Evolutionary conservation across 2,329 filamentous ascomycete genomes (phyloP).

Genomic region (Elsinoe fawcettii): DNA sequence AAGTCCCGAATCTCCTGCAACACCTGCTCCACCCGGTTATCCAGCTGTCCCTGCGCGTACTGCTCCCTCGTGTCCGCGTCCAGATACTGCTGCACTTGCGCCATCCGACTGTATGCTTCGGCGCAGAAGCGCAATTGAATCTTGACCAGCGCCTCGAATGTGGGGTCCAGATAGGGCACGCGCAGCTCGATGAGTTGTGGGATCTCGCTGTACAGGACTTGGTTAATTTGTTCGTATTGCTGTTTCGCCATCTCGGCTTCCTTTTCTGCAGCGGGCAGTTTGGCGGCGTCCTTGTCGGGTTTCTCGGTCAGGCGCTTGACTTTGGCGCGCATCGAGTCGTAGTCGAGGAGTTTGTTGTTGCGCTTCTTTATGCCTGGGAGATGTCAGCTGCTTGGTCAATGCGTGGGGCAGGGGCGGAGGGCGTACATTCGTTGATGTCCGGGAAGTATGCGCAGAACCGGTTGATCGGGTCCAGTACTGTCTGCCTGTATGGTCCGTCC

Average conservation of each 20-base stretch:
- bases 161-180: slow-evolving; percentile 93
- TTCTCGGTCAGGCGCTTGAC: slow-evolving; percentile 97
- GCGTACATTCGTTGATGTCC: slow-evolving; percentile 89
- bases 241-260: slow-evolving; percentile 90
- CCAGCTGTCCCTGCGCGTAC: slow-evolving; percentile 87
- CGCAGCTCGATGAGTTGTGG: slow-evolving; percentile 94
- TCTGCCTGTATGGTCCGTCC: slow-evolving; percentile 90
- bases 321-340: slow-evolving; percentile 89
- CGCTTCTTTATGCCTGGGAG: slow-evolving; percentile 83
- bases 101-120: slow-evolving; percentile 95
- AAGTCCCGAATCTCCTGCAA: slow-evolving; percentile 93
- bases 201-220: slow-evolving; percentile 85
- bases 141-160: slow-evolving; percentile 96
- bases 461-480: slow-evolving; percentile 89
- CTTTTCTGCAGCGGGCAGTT: slow-evolving; percentile 91
- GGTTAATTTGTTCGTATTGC: slow-evolving; percentile 93
- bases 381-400: slow-evolving; percentile 2
- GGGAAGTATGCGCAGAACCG: slow-evolving; percentile 98
- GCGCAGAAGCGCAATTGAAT: slow-evolving; percentile 97
- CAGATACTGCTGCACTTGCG: slow-evolving; percentile 96
- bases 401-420: background rate
- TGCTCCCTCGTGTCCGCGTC: slow-evolving; percentile 93
- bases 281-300: slow-evolving; percentile 96
- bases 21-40: slow-evolving; percentile 87
- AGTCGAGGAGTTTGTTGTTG: slow-evolving; percentile 96